Evolutionary conservation across 306 rosid genomes (phyloP), one percentile per base, ranked within the genome.

Genomic region (Cucumis sativus): DNA sequence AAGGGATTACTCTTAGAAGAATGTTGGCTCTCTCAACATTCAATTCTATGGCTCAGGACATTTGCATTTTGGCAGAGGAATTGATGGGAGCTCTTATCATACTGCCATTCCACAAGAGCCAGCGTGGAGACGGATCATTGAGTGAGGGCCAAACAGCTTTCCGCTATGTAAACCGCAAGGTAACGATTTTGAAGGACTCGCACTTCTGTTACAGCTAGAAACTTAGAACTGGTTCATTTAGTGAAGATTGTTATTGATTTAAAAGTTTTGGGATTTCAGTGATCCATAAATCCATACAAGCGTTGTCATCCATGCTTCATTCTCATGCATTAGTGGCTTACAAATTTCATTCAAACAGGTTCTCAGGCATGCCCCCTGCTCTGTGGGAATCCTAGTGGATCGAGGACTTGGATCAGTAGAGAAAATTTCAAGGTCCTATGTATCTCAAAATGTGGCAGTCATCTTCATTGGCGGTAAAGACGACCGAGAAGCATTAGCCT

Each of bases 391-490:
- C 80, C 89, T 95, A 4, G 97, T 95, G 79, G 96, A 92, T 85
- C 88, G 97, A 82, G 99, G 99, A 56, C 79, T 95, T n/a, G 96
- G 99, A 64, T 47, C 87, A 71, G 81, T 87, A 0, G 88, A 76
- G 23, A 94, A 85, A 47, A 84, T 92, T 52, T 82, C 91, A 25
- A 83, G 82, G 76, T 49, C 90, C 4, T 51, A 75, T 28, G 69
- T 56, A 59, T 74, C 89, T 47, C 20, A 86, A 43, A 84, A 86
- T n/a, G 89, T 92, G 35, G 97, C 93, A 2, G 89, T 86, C 35
- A 82, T 92, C 72, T 95, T 92, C 92, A 87, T 95, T 6, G 96
- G 97, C 10, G 99, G 99, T 18, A 92, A 84, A 80, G 97, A 95
- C 20, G 99, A 95, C 35, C 78, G 97, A 70, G 99, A 95, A 84